phyloP scores from a whole-genome alignment of 371 early-diverging fungal genomes.

The Encephalitozoon cuniculi region DNA sequence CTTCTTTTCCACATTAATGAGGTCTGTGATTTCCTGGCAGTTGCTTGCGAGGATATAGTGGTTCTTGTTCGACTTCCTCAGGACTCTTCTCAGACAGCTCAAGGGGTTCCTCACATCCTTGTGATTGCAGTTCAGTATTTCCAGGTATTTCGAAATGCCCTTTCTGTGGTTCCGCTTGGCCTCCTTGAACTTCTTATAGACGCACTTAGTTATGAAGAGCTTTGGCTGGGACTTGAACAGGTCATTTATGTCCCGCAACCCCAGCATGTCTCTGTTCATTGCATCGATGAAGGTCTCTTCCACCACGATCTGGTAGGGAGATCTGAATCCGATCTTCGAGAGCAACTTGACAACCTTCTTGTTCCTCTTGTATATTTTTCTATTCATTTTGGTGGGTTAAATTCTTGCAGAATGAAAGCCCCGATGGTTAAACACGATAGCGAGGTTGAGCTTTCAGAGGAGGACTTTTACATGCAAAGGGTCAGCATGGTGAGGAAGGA shows the following conservation, averaged over 20 bases:
- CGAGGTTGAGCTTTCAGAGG: constrained; percentile 25
- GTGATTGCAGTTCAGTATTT: not conserved
- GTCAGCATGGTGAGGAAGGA: constrained; percentile 4
- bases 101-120: constrained; percentile 14
- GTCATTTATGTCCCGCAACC: constrained; percentile 4
- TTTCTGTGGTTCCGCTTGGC: not conserved
- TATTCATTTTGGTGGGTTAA: constrained; percentile 18
- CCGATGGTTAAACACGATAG: not conserved
- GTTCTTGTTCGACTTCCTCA: constrained; percentile 27
- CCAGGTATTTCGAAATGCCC: constrained; percentile 1
- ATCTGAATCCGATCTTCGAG: constrained; percentile 3
- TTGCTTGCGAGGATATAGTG: constrained; percentile 37
- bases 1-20: not conserved
- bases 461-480: constrained; percentile 49
- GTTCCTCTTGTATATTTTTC: constrained; percentile 16
- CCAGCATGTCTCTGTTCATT: constrained; percentile 2
- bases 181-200: constrained; percentile 29
- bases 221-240: constrained; percentile 32
- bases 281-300: constrained; percentile 27
- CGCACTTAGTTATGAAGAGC: constrained; percentile 41
- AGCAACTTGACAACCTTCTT: constrained; percentile 40
- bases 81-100: constrained; percentile 13
- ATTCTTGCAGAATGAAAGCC: not conserved
- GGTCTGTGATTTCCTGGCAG: constrained; percentile 3
- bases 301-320: constrained; percentile 34